Evolutionary conservation across 805 yeast genomes (phyloP).

Genomic region (Candida wancherniae): DNA sequence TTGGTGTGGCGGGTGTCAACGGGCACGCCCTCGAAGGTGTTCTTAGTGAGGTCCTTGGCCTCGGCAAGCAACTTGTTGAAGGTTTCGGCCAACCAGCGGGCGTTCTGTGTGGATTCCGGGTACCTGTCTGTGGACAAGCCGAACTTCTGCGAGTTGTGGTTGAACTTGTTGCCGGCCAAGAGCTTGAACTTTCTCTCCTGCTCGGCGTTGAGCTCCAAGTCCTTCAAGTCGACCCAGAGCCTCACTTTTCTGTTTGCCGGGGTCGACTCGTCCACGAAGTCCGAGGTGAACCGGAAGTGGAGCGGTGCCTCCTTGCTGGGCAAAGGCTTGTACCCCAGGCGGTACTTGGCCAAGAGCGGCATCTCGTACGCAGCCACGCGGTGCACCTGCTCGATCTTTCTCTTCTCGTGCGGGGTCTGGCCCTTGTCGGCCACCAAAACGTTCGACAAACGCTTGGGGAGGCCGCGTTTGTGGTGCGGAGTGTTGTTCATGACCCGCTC

Average conservation of each 20-base stretch:
- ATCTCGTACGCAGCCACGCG: conserved; percentile 89
- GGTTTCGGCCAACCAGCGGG: conserved; percentile 62
- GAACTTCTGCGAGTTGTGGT: conserved; percentile 54
- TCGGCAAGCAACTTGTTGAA: conserved; percentile 58
- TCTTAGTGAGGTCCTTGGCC: conserved; percentile 59
- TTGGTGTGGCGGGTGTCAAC: conserved; percentile 70
- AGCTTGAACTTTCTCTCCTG: conserved; percentile 73
- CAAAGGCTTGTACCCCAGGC: conserved; percentile 59
- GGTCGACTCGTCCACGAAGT: conserved; percentile 72
- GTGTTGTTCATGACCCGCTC: conserved; percentile 40
- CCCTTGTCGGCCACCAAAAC: conserved; percentile 33
- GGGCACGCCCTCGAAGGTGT: conserved; percentile 70
- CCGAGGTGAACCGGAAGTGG: conserved; percentile 59
- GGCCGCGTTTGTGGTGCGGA: conserved; percentile 31
- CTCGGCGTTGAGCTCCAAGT: conserved; percentile 47
- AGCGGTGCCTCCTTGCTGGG: conserved; percentile 46
- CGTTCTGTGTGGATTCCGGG: conserved; percentile 81
- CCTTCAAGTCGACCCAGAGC: conserved; percentile 47
- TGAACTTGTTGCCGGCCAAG: conserved; percentile 73
- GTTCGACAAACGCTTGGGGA: conserved; percentile 35
- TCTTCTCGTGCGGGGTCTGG: conserved; percentile 42
- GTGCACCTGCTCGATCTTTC: conserved; percentile 71
- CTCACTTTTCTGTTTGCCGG: conserved; percentile 63
- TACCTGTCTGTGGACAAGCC: conserved; percentile 62
- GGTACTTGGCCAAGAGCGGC: conserved; percentile 75